Conservation (phyloP, 1,284 basidiomycete species). For the Ceratobasidium sp. region DNA sequence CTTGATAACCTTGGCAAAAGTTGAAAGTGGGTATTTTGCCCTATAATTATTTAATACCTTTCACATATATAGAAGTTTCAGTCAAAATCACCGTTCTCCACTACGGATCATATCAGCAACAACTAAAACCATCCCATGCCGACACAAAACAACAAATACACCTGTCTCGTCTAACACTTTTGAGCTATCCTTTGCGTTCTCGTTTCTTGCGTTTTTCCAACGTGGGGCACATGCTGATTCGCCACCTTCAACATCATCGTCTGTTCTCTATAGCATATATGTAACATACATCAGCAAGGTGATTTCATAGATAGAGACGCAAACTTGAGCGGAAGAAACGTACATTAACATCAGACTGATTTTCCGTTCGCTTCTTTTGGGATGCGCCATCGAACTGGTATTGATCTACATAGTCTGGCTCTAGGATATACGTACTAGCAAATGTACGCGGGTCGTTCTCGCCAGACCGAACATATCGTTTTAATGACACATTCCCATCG, state of each 20-base stretch:
- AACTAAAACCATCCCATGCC: constrained; percentile 57
- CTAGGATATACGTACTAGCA: constrained; percentile 53
- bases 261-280: not conserved
- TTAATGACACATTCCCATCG: constrained; percentile 55
- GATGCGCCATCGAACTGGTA: constrained; percentile 49
- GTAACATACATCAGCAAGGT: too few relatives aligned
- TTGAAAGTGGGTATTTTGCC: constrained; percentile 58
- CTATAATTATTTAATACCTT: too few relatives aligned
- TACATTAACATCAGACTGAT: too few relatives aligned
- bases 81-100: constrained; percentile 55
- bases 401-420: constrained; percentile 51
- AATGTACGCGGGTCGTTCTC: constrained; percentile 51
- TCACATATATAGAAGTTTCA: too few relatives aligned
- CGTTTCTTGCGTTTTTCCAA: constrained; percentile 51
- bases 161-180: constrained; percentile 56
- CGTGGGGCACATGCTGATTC: constrained; percentile 49
- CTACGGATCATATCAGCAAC: constrained; percentile 58
- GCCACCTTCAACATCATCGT: not conserved
- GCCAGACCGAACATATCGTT: constrained; percentile 50
- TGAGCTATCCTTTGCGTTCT: constrained; percentile 56
- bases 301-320: too few relatives aligned
- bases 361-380: constrained; percentile 51
- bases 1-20: constrained; percentile 26
- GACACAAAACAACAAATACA: constrained; percentile 56
- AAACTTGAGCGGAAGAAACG: too few relatives aligned